Evolutionary conservation across 768 basidiomycete genomes (phyloP).

Genomic region (Termitomyces sp.): DNA sequence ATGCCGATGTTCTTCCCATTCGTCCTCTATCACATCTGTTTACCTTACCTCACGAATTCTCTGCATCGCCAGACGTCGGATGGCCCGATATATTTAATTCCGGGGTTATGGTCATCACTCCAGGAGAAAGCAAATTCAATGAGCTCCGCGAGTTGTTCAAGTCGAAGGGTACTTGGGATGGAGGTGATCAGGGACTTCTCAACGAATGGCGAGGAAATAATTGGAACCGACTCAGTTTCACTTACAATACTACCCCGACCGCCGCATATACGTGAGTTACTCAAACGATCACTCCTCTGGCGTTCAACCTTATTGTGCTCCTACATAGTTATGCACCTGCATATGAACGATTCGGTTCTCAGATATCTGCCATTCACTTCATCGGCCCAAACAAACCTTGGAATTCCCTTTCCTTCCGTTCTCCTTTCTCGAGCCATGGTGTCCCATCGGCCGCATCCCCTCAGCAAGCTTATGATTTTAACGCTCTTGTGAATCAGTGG

Average conservation of each 20-base stretch:
- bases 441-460: slow-evolving; percentile 13
- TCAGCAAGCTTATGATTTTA: slow-evolving; percentile 65
- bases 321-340: slow-evolving; percentile 85
- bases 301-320: slow-evolving; percentile 20
- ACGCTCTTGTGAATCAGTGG: slow-evolving; percentile 85
- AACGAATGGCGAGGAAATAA: slow-evolving; percentile 88
- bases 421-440: slow-evolving; percentile 40
- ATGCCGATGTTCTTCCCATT: slow-evolving; percentile 87
- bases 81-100: slow-evolving; percentile 99
- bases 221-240: slow-evolving; percentile 96
- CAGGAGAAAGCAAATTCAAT: slow-evolving; percentile 77
- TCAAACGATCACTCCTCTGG: slow-evolving; percentile 13
- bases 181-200: slow-evolving; percentile 96
- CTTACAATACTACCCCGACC: slow-evolving; percentile 96
- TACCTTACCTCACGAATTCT: slow-evolving; percentile 71
- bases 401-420: slow-evolving; percentile 66
- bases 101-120: slow-evolving; percentile 84
- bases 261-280: slow-evolving; percentile 88
- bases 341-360: slow-evolving; percentile 86
- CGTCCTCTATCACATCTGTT: slow-evolving; percentile 94
- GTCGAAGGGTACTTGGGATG: slow-evolving; percentile 88
- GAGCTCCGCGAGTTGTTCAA: slow-evolving; percentile 66
- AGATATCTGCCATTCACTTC: slow-evolving; percentile 86
- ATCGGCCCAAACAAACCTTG: slow-evolving; percentile 97
- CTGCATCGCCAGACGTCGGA: slow-evolving; percentile 93